Percentiles rank a stretch among this genome's conserved stretches.
These are phyloP conservation scores for Apophysomyces trapeziformis DNA, from an alignment of 371 early-diverging fungal species.

Conservation along the genomic window DNA sequence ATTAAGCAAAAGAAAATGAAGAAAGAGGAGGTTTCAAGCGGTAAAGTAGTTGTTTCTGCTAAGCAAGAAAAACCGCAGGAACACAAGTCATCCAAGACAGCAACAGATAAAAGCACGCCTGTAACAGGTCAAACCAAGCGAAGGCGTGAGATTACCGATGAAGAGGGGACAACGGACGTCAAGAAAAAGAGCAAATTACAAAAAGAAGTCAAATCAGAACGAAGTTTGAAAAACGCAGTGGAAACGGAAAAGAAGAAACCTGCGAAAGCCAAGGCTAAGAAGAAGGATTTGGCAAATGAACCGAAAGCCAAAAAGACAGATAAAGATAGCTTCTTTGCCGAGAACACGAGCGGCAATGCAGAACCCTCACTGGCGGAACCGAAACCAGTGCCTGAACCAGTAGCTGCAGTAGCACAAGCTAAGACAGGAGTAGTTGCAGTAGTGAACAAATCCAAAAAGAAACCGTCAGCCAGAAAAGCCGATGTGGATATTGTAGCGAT, in stretches of 20 bases:
- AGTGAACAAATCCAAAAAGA: constrained; percentile 52
- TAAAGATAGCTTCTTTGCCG: constrained; percentile 33
- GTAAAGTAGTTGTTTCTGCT: not conserved
- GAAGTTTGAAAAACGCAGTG: not conserved
- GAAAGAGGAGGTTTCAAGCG: not conserved
- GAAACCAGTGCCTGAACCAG: constrained; percentile 14
- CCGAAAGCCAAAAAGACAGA: constrained; percentile 32
- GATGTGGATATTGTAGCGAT: constrained; percentile 34
- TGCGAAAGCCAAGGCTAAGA: not conserved
- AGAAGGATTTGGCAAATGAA: constrained; percentile 21
- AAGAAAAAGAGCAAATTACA: not conserved
- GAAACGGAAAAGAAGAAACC: not conserved
- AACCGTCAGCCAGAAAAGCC: not conserved
- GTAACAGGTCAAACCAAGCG: not conserved
- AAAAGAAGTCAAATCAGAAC: not conserved
- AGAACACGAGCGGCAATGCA: constrained; percentile 3
- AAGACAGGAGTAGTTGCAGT: constrained; percentile 65
- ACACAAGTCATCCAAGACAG: not conserved
- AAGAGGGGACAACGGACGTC: not conserved
- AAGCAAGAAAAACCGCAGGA: not conserved
- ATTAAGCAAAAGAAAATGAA: not conserved
- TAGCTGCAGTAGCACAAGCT: constrained; percentile 22
- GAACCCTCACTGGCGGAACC: not conserved
- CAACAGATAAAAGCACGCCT: not conserved
- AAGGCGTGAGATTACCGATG: not conserved